Base-by-base conservation (phyloP, 208 protist genomes). In the Acanthamoeba divionensis region DNA sequence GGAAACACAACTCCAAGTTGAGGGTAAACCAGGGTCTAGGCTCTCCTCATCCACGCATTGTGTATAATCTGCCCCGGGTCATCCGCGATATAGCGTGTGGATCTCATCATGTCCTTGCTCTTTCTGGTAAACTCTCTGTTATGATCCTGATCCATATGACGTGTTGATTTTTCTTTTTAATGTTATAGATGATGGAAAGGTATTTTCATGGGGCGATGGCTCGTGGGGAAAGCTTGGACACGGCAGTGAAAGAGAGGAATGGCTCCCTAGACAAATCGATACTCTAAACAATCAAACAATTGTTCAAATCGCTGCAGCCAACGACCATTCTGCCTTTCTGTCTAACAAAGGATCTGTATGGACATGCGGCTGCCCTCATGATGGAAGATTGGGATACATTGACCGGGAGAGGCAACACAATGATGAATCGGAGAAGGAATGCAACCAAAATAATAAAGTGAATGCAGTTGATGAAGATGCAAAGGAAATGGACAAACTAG, bases 161-260 rank as follows among this genome's bases (percentile, higher is more conserved):
- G n/a, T n/a, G n/a, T n/a, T n/a, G n/a, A n/a, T n/a, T n/a, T n/a
- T n/a, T n/a, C n/a, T n/a, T n/a, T n/a, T n/a, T n/a, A n/a, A n/a
- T n/a, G n/a, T n/a, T 48, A 79, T 48, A 4, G 8, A n/a, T 12
- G 41, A 79, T 1, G 69, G 69, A n/a, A 79, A 79, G 10, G 69
- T 79, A 24, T 79, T 57, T 18, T 79, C 69, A 29, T 79, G 69
- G 69, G 69, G 69, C 13, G 69, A 79, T 29, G 69, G 69, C 38
- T 79, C 69, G 10, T 79, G 69, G 69, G 69, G 69, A 5, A 79
- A 79, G 69, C 69, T 79, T 6, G 69, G 69, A 21, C 69, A 79
- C 41, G 69, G 4, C 36, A 57, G 45, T 15, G 69, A 79, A 33
- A 79, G 45, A n/a, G 69, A 79, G n/a, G 69, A 79, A 13, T 79